Percentiles rank a stretch among this genome's conserved stretches.
These are phyloP conservation scores for Meyerozyma carpophila DNA, from an alignment of 1,139 yeast species.

Conservation along the genomic window DNA sequence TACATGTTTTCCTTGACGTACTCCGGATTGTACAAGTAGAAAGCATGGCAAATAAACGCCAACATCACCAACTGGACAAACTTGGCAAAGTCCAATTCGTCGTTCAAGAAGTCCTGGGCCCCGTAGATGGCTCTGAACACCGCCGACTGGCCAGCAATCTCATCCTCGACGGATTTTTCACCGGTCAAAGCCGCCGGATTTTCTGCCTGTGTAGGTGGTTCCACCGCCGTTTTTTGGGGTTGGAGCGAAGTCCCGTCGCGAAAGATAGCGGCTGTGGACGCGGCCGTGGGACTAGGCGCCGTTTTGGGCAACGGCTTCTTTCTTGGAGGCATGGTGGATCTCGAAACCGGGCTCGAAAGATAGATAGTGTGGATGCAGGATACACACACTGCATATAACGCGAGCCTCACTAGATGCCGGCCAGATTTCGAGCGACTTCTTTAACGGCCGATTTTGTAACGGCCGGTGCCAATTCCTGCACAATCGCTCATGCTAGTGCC, in stretches of 20 bases:
- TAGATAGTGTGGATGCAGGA: too few species aligned
- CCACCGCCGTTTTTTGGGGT: background rate
- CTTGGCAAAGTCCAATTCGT: conserved; percentile 24
- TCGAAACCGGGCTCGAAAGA: background rate
- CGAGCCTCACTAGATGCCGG: background rate
- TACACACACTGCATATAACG: background rate
- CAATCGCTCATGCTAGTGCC: background rate
- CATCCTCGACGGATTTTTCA: background rate
- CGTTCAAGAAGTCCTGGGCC: conserved; percentile 37
- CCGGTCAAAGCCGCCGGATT: background rate
- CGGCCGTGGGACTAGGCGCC: background rate
- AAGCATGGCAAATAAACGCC: conserved; percentile 26
- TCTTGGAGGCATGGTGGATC: background rate
- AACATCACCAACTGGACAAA: conserved; percentile 31
- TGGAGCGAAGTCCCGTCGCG: background rate
- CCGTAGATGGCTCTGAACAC: conserved; percentile 14
- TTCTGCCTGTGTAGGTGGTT: background rate
- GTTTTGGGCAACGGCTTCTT: background rate
- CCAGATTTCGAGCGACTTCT: background rate
- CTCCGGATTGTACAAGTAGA: conserved; percentile 20
- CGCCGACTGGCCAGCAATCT: background rate
- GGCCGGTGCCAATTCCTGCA: background rate
- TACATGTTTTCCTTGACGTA: conserved; percentile 16
- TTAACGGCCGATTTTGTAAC: background rate
- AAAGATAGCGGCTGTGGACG: background rate